Conservation (phyloP, 2,329 filamentous ascomycete genomes). For the Cladosporium austrohemisphaericum region DNA sequence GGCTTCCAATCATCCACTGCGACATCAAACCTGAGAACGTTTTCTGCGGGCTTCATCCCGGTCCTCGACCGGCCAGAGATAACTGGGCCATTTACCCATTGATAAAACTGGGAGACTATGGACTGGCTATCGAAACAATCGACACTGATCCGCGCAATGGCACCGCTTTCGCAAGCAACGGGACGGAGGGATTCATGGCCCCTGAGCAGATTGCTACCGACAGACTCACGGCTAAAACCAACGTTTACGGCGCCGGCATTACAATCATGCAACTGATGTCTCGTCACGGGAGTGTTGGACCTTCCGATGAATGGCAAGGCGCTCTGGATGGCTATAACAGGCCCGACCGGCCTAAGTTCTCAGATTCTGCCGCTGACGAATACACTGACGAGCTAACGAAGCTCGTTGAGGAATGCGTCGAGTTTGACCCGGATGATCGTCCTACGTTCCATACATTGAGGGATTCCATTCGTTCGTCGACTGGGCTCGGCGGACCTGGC, state of each 20-base stretch:
- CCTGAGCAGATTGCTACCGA: background rate
- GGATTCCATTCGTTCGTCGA: too few species aligned
- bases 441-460: conserved; percentile 6
- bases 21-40: conserved; percentile 98
- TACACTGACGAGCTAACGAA: conserved; percentile 12
- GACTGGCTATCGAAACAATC: conserved; percentile 9
- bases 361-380: background rate
- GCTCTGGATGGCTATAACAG: background rate
- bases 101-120: conserved; percentile 14
- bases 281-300: background rate
- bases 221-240: conserved; percentile 12
- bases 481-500: too few species aligned
- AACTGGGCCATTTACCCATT: background rate
- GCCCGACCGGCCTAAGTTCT: background rate
- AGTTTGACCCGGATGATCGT: conserved; percentile 5
- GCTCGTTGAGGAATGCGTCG: conserved; percentile 11
- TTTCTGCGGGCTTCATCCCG: background rate
- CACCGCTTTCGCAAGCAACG: background rate
- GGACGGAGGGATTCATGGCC: background rate
- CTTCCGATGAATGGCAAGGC: background rate
- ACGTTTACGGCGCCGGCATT: conserved; percentile 19
- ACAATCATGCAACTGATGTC: conserved; percentile 16
- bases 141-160: background rate
- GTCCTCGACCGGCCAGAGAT: background rate
- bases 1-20: conserved; percentile 54